phyloP scores from a whole-genome alignment of 129 eudicot species.

The Dittrichia graveolens region DNA sequence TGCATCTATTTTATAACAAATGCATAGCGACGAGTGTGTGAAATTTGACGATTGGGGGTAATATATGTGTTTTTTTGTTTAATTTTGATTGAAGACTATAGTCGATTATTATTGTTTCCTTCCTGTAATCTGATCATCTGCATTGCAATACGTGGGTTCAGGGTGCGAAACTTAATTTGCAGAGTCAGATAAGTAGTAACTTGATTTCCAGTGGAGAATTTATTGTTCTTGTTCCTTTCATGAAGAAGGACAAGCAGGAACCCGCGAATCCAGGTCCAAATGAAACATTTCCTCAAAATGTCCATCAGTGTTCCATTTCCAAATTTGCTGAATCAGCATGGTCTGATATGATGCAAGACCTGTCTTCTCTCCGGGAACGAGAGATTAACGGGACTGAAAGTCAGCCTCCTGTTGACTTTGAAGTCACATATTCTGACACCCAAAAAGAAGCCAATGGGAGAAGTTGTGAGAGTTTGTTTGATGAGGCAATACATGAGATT shows the following conservation, averaged over 20 bases:
- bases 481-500: constrained; percentile 36
- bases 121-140: constrained; percentile 15
- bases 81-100: background rate
- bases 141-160: constrained; percentile 28
- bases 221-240: constrained; percentile 63
- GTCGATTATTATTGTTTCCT: background rate
- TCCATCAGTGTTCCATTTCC: constrained; percentile 35
- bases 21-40: constrained; percentile 13
- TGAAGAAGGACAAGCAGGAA: constrained; percentile 56
- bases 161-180: constrained; percentile 74
- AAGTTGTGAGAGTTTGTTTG: constrained; percentile 17
- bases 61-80: constrained; percentile 5
- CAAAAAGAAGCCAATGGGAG: constrained; percentile 19
- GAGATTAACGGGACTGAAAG: constrained; percentile 24
- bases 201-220: constrained; percentile 51
- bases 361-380: constrained; percentile 40
- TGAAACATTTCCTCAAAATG: constrained; percentile 23
- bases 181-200: constrained; percentile 58
- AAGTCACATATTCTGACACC: background rate
- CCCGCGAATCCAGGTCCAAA: constrained; percentile 22
- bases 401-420: constrained; percentile 32
- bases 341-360: constrained; percentile 77
- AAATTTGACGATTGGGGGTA: constrained; percentile 8
- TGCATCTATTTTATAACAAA: background rate
- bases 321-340: constrained; percentile 64